Evolutionary conservation across 129 eudicot species (phyloP).

Genomic region (Chrysanthemum makinoi): DNA sequence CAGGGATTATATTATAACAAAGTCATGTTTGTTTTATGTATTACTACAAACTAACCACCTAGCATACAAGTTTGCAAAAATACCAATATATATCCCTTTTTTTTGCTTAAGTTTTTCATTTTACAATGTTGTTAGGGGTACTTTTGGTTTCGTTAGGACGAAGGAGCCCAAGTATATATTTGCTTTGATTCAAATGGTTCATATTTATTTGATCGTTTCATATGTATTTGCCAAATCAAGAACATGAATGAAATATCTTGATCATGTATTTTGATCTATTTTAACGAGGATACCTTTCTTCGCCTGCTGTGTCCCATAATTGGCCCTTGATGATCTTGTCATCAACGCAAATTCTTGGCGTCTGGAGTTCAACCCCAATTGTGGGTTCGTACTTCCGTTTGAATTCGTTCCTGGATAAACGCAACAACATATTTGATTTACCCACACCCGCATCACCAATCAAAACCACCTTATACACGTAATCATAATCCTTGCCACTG

Average conservation of each 20-base stretch:
- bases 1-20: too few relatives aligned
- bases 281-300: slow-evolving; percentile 1
- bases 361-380: background rate
- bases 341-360: background rate
- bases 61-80: background rate
- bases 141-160: too few relatives aligned
- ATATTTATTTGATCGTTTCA: too few relatives aligned
- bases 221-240: too few relatives aligned
- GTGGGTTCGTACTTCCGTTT: slow-evolving; percentile 4
- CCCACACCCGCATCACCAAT: slow-evolving; percentile 12
- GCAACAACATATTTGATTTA: slow-evolving; percentile 1
- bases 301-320: slow-evolving; percentile 6
- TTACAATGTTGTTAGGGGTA: too few relatives aligned
- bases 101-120: too few relatives aligned
- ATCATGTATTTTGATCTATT: background rate
- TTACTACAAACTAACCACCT: background rate
- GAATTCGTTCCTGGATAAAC: slow-evolving; percentile 10
- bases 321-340: slow-evolving; percentile 17
- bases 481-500: slow-evolving; percentile 1
- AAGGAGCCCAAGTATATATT: too few relatives aligned
- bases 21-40: background rate
- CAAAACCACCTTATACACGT: slow-evolving; percentile 8
- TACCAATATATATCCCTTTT: background rate
- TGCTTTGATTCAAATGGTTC: too few relatives aligned
- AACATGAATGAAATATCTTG: too few relatives aligned